Evolutionary conservation across 75 land plant species (phyloP), one percentile per base, ranked within the genome.

Genomic region (Selaginella tamariscina): DNA sequence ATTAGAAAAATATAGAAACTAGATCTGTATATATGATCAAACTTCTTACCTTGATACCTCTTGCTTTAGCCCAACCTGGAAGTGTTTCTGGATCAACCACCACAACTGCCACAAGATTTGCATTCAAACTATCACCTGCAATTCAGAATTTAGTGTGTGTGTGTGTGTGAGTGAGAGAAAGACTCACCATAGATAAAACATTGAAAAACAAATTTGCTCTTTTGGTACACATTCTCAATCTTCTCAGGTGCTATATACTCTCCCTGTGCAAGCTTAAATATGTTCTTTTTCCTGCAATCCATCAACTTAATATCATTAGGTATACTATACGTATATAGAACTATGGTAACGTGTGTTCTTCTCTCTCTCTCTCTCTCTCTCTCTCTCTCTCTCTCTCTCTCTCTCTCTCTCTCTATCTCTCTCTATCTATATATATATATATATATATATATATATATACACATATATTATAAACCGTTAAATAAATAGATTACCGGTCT

Each of bases 181-280:
- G 5, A 5, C 84, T 76, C 69, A 94, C 99, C 99, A 78, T 95
- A 86, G 1, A 95, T 76, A 72, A 95, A 95, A 68, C 96, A 87
- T 62, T 95, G 99, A 0, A 81, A 67, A 65, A 95, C 76, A 71
- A 85, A 95, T 30, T 86, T 84, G 85, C 99, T 84, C 63, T 83
- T 81, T 24, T 83, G 78, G 78, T 95, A 95, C 0, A 91, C 99
- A 75, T 91, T 95, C 70, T 95, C 99, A 56, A 95, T 88, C 77
- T 95, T 95, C 78, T 95, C 99, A 15, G 99, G 97, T 27, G 99
- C 99, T 56, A 95, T 91, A 75, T 95, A 95, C 71, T 95, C 99
- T 32, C 99, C 97, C 73, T 95, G 99, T 28, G 97, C 92, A 79
- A 95, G 74, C 84, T 95, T 95, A 70, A 95, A 95, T 33, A 95